Base-by-base conservation (phyloP, 1,284 basidiomycete genomes). In the Rhodotorula sp. region DNA sequence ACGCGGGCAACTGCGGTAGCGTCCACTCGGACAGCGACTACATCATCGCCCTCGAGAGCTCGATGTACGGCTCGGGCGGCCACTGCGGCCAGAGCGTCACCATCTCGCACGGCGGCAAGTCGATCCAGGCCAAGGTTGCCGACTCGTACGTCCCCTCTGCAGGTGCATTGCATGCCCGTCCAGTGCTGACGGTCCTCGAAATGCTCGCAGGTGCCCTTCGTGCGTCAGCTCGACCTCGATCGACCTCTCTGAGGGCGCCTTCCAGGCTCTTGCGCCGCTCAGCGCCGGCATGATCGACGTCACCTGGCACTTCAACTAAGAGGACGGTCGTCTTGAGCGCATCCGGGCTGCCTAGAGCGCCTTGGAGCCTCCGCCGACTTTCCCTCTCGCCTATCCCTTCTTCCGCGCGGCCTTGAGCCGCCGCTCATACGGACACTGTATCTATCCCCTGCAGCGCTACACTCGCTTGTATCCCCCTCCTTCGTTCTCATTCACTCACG, bases 11-110 rank as follows among this genome's bases (percentile, higher is more conserved):
- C 3, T 74, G 73, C 61, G 73, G 73, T 7, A 25, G 17, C 7
- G 52, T 67, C 41, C 7, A 52, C 25, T 55, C 49, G 19, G 73
- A 74, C 57, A 42, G 41, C 7, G 74, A 45, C 57, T 77, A 85
- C 68, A 85, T 93, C 79, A 88, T 87, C 78, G 92, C 91, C 66
- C 85, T 90, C 50, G 85, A 64, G 21, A 41, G 60, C 42, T 48
- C 61, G 49, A 65, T 65, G 49, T 69, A 73, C 68, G 80, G 74
- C 25, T 74, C 75, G 27, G 90, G 89, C 16, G 50, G 81, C 19
- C 84, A 88, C 75, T 95, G 92, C 79, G 90, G 89, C 70, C 82
- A 44, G 25, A 45, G 27, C 7, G 54, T 71, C 66, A 78, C 34
- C 66, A 75, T 56, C 49, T 53, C 46, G 12, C 57, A 58, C 64